Evolutionary conservation across 179 eudicot genomes (phyloP).

Genomic region (Spergularia azorica): DNA sequence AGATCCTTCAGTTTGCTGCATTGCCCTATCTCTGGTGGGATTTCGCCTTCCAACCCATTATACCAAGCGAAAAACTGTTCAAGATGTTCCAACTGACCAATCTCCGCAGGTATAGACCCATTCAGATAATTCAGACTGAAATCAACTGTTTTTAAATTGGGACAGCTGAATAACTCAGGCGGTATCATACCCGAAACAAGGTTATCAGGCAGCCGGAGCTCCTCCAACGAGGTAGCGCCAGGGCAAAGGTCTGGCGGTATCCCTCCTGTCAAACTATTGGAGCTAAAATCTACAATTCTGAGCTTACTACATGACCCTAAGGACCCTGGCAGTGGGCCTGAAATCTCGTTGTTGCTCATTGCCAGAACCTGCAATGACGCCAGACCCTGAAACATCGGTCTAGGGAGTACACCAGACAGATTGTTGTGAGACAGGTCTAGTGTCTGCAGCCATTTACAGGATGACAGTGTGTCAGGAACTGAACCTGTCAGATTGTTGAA

Average conservation of each 20-base stretch:
- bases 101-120: conserved; percentile 74
- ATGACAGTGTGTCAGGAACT: conserved; percentile 59
- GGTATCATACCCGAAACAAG: conserved; percentile 68
- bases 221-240: conserved; percentile 65
- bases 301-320: conserved; percentile 62
- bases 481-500: conserved; percentile 70
- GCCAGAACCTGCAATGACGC: conserved; percentile 61
- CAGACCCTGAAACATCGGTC: conserved; percentile 45
- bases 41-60: conserved; percentile 75
- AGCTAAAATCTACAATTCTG: conserved; percentile 73
- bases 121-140: conserved; percentile 82
- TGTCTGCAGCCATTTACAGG: conserved; percentile 69
- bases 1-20: conserved; percentile 80
- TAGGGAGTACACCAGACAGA: conserved; percentile 66
- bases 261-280: conserved; percentile 68
- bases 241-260: conserved; percentile 77
- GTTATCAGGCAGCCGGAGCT: conserved; percentile 82
- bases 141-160: conserved; percentile 64
- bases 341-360: conserved; percentile 61
- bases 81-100: conserved; percentile 67
- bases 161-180: conserved; percentile 58
- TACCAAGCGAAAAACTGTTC: conserved; percentile 94
- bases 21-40: conserved; percentile 74
- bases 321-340: conserved; percentile 69
- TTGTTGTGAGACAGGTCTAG: conserved; percentile 82